Base-by-base conservation (phyloP, 495 filamentous ascomycete species). In the Trichoderma reesei region DNA sequence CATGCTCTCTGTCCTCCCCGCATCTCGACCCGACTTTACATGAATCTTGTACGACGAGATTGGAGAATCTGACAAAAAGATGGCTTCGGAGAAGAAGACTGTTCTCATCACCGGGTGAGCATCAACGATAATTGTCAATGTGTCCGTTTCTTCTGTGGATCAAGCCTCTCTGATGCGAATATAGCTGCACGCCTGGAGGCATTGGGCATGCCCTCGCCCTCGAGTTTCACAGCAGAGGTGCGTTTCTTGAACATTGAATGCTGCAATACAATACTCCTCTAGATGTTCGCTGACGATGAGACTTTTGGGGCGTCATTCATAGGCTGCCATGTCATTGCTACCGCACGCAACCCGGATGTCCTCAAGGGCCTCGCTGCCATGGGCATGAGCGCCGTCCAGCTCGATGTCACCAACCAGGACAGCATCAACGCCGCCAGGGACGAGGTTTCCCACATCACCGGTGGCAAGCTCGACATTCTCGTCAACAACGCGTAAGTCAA, bases 401-500 rank as follows among this genome's bases (percentile, higher is more conserved):
- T 82, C 37, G 79, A 85, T 60, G 82, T 86, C 46, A 82, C 76
- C 33, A 73, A 75, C n/a, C 56, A 67, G 2, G 73, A 78, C 5
- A 83, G 80, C 70, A 81, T 86, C 74, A 74, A 72, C 39, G 67
- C 68, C 13, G 80, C 77, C 67, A 76, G 77, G 62, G 69, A 70
- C 7, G 74, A 76, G 10, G 80, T 85, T 16, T 72, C 72, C 36
- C 69, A 72, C n/a, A 64, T 82, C 39, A 87, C 83, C 0, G 78
- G 77, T 61, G 84, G 83, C 11, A 80, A 69, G 61, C 74, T 90
- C n/a, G 82, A 88, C 69, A 80, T 82, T 61, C 76, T 89, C 18
- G 78, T 90, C 63, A 90, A 90, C 70, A 89, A 89, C 68, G 85
- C 85, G 78, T 81, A 56, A 44, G 79, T 71, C 20, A 31, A n/a